phyloP scores from a whole-genome alignment of 2,329 filamentous ascomycete species.

The Monosporascus cannonballus region DNA sequence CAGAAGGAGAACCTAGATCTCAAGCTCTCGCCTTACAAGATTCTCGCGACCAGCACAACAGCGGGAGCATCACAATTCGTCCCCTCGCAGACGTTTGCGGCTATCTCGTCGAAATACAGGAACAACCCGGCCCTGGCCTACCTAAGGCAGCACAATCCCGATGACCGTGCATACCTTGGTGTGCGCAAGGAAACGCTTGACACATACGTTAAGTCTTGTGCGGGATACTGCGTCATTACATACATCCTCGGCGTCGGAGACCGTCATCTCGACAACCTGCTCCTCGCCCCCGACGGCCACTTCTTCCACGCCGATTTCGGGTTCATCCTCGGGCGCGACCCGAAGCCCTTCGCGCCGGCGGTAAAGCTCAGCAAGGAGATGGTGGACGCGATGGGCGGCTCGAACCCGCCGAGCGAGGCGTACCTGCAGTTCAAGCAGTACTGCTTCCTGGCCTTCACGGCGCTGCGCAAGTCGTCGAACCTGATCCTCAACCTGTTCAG shows the following conservation, averaged over 20 bases:
- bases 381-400: slow-evolving; percentile 96
- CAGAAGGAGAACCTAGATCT: slow-evolving; percentile 95
- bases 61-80: slow-evolving; percentile 94
- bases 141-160: slow-evolving; percentile 83
- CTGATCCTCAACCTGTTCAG: slow-evolving; percentile 93
- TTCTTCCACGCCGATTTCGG: slow-evolving; percentile 99
- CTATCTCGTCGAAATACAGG: slow-evolving; percentile 77
- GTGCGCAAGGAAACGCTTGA: slow-evolving; percentile 91
- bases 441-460: slow-evolving; percentile 90
- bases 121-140: slow-evolving; percentile 70
- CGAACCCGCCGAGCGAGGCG: slow-evolving; percentile 58
- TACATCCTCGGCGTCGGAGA: slow-evolving; percentile 96
- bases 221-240: slow-evolving; percentile 97
- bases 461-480: slow-evolving; percentile 81
- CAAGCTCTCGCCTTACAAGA: slow-evolving; percentile 92
- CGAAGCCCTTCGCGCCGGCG: slow-evolving; percentile 91
- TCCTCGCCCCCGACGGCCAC: slow-evolving; percentile 81
- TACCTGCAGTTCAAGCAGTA: slow-evolving; percentile 92
- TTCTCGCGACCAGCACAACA: slow-evolving; percentile 83
- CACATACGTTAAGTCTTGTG: slow-evolving; percentile 91
- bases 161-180: slow-evolving; percentile 72
- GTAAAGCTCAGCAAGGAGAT: slow-evolving; percentile 98
- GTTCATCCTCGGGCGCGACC: slow-evolving; percentile 93
- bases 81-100: slow-evolving; percentile 76
- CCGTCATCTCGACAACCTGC: slow-evolving; percentile 89